Percentiles rank a stretch among this genome's conserved stretches.
Conservation (phyloP, 257 asterid species). For the Nicotiana tomentosiformis region DNA sequence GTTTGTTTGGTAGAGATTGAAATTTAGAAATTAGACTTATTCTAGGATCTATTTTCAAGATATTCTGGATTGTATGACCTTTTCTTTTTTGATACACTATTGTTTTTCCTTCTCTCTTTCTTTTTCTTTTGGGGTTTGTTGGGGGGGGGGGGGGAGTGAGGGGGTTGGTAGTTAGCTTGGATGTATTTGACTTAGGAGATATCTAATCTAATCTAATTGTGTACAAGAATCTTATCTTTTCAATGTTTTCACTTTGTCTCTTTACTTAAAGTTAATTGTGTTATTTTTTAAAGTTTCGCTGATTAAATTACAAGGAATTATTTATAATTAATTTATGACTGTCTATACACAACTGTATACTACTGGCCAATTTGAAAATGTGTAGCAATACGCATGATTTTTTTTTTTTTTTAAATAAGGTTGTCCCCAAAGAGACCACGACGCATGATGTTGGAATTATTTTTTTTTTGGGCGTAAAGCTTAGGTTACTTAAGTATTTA, state of each 20-base stretch:
- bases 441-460: too few relatives aligned
- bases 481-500: too few relatives aligned
- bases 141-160: background rate
- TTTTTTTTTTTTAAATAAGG: too few relatives aligned
- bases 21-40: background rate
- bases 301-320: too few relatives aligned
- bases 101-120: too few relatives aligned
- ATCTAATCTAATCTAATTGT: background rate
- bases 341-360: too few relatives aligned
- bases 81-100: background rate
- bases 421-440: too few relatives aligned
- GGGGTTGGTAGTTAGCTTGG: background rate
- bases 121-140: background rate
- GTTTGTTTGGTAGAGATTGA: background rate
- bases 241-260: background rate
- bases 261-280: background rate
- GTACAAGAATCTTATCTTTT: background rate
- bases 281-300: background rate
- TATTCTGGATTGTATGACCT: background rate
- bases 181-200: background rate
- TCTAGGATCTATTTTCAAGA: too few relatives aligned
- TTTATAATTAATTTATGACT: too few relatives aligned
- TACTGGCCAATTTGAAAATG: too few relatives aligned
- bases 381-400: too few relatives aligned
- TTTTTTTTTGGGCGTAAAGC: too few relatives aligned